Conservation (phyloP, 176 grass and related monocot genomes). For the Hordeum marinum region DNA sequence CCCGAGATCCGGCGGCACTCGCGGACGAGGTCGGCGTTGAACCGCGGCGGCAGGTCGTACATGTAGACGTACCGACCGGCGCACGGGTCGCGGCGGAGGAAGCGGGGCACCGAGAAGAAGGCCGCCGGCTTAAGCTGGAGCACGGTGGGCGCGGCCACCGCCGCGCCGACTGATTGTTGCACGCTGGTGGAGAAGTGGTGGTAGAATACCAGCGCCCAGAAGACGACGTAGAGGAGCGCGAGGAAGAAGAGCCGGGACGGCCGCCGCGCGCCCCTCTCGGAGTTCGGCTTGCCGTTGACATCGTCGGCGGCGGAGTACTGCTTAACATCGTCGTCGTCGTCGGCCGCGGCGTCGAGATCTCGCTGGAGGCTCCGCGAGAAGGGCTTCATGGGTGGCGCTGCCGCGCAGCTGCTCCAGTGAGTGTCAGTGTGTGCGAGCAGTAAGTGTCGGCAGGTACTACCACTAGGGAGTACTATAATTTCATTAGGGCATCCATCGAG, state of each 20-base stretch:
- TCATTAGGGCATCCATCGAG: too few relatives aligned
- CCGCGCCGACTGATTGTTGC: neutral
- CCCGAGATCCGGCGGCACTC: conserved; percentile 14
- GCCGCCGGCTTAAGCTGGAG: neutral
- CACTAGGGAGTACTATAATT: too few relatives aligned
- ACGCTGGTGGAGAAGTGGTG: neutral
- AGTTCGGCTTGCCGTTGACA: neutral
- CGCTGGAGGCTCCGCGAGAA: neutral
- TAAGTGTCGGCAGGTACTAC: too few relatives aligned
- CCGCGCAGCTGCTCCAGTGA: too few relatives aligned
- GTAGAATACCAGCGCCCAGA: neutral
- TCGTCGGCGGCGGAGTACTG: neutral
- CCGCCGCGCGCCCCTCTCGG: neutral
- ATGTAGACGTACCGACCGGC: conserved; percentile 46
- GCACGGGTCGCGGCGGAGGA: conserved; percentile 5
- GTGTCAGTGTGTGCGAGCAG: too few relatives aligned
- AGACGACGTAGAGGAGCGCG: neutral
- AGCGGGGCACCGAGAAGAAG: neutral
- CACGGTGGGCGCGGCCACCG: neutral
- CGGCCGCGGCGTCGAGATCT: neutral
- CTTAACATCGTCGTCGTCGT: neutral
- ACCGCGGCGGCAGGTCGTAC: conserved; percentile 49
- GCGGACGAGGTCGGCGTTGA: conserved; percentile 47
- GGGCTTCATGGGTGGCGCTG: neutral
- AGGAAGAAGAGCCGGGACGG: neutral